Percentiles rank a stretch among this genome's conserved stretches.
Conservation (phyloP, 805 yeast species). For the Clavispora fructus region DNA sequence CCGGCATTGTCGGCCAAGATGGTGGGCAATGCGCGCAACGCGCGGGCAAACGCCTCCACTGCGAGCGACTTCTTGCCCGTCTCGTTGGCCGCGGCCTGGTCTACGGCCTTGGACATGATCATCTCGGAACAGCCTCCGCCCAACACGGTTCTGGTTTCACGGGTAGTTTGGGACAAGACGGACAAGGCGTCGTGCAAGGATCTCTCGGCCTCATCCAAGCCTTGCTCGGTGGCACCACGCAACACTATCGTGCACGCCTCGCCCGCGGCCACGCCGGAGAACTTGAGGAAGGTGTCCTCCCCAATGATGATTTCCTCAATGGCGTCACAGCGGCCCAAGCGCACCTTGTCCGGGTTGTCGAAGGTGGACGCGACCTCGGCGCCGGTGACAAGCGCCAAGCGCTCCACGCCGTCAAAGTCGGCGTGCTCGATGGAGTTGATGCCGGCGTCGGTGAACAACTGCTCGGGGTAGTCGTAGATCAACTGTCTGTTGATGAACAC, state of each 20-base stretch:
- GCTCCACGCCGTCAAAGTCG: constrained; percentile 95
- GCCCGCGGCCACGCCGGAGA: constrained; percentile 93
- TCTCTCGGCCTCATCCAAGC: constrained; percentile 44
- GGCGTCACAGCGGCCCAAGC: constrained; percentile 79
- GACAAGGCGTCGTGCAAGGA: constrained; percentile 90
- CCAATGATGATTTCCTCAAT: constrained; percentile 94
- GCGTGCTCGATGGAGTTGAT: constrained; percentile 96
- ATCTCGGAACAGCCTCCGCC: constrained; percentile 89
- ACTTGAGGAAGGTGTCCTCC: constrained; percentile 83
- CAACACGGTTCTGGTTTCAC: constrained; percentile 82
- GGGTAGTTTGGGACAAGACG: constrained; percentile 90
- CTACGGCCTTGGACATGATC: constrained; percentile 97
- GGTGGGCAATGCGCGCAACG: constrained; percentile 91
- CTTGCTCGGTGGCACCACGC: constrained; percentile 53
- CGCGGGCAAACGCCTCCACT: constrained; percentile 89
- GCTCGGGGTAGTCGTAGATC: constrained; percentile 98
- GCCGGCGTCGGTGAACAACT: constrained; percentile 78
- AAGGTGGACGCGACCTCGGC: constrained; percentile 98
- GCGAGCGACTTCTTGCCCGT: constrained; percentile 93
- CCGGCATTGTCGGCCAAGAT: constrained; percentile 98
- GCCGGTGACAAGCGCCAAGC: constrained; percentile 93
- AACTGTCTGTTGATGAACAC: constrained; percentile 94
- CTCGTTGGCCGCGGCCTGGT: constrained; percentile 83
- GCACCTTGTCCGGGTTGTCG: constrained; percentile 83
- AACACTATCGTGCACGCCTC: constrained; percentile 94